Evolutionary conservation across 2,329 filamentous ascomycete species (phyloP), one percentile per base, ranked within the genome.

Genomic region (Malbranchea zuffiana): DNA sequence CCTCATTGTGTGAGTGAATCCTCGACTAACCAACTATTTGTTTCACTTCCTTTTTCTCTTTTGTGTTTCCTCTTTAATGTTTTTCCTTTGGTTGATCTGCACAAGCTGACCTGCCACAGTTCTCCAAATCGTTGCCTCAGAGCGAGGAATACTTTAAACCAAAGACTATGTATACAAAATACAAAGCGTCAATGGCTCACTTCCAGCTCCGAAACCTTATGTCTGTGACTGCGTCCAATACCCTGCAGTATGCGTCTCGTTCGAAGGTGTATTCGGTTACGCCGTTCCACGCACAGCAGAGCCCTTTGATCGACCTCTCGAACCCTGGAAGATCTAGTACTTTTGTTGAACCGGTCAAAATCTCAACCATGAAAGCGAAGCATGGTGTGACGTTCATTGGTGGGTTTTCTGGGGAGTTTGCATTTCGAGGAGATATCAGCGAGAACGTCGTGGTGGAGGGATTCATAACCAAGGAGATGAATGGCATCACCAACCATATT

Each of bases 141-240:
- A 57, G 54, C 1, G 68, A 68, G 43, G 56, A 50, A 13, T 69
- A 61, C 44, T 72, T 70, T 51, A 58, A 56, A 3, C 68, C 66
- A 38, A 60, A 61, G 28, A 56, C 63, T 19, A 69, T 69, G 59
- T 63, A 67, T 42, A 68, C 66, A 0, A 55, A 55, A 7, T 63
- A 69, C 43, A 65, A 60, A 37, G 65, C 69, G 3, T 62, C 59
- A n/a, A 65, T 70, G 31, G 63, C 67, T 19, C 73, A 77, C 49
- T 75, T 74, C 44, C 73, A 77, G 46, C 62, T 77, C 3, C 70
- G 73, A 10, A 74, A 76, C 44, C 54, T 74, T 6, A 60, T 77
- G 47, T 68, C 69, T 4, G 66, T 69, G 3, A 67, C 64, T 6
- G 67, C 68, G 8, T 65, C 67, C 26, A 69, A 72, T 42, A 71